Evolutionary conservation across 31 red algal species (phyloP).

Genomic region (Odonthalia washingtoniensis): DNA sequence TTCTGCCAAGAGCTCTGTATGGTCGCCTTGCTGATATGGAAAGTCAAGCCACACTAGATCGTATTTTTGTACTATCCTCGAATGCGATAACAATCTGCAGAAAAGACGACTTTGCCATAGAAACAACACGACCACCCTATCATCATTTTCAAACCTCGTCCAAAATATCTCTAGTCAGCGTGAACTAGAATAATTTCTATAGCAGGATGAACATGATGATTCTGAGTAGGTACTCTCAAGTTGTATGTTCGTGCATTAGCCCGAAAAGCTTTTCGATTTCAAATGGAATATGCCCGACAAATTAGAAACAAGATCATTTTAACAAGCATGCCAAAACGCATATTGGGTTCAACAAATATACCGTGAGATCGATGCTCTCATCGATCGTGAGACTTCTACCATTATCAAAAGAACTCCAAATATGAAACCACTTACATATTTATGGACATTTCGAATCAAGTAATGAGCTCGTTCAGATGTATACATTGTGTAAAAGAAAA

Average conservation of each 20-base stretch:
- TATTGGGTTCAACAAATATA: conserved; percentile 35
- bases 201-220: conserved; percentile 14
- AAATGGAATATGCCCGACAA: neutral
- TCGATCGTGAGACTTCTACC: conserved; percentile 22
- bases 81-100: conserved; percentile 8
- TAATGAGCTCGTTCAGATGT: neutral
- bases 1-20: conserved; percentile 3
- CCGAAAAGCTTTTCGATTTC: neutral
- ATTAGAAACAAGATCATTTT: neutral
- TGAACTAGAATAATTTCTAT: neutral
- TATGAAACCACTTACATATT: conserved; percentile 24
- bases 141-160: neutral
- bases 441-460: conserved; percentile 9
- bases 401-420: neutral
- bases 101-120: neutral
- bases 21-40: conserved; percentile 32
- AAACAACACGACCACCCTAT: neutral
- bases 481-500: neutral
- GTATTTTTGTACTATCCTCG: conserved; percentile 24
- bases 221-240: conserved; percentile 16
- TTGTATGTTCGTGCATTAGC: neutral
- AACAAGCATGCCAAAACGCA: conserved; percentile 16
- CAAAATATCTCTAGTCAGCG: neutral
- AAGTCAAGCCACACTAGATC: conserved; percentile 25
- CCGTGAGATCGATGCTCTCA: conserved; percentile 34